Base-by-base conservation (phyloP, 2,329 filamentous ascomycete genomes). In the Calonectria ilicicola region DNA sequence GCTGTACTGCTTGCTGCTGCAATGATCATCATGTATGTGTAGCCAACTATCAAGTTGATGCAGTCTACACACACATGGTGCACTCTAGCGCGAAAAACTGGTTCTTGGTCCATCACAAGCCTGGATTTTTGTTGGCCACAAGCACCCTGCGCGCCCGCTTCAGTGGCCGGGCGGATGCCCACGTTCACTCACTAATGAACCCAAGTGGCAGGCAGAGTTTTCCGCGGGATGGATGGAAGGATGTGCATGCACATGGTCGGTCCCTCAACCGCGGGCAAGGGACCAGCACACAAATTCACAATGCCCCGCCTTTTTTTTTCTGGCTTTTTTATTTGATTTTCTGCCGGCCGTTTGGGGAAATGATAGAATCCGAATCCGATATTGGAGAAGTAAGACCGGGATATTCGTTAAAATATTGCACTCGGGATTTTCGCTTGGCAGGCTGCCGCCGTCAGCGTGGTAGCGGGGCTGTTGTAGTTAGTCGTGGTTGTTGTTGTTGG, bases 331-430 rank as follows among this genome's bases (percentile, higher is more conserved):
- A 35, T 35, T 35, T 35, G 3, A 35, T 53, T 40, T 60, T 19
- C 9, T 35, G n/a, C 32, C 12, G 32, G n/a, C 53, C 21, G 19
- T 19, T 58, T 58, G 53, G 53, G 53, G 53, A 58, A 58, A 58
- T 58, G n/a, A n/a, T n/a, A n/a, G n/a, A n/a, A n/a, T n/a, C n/a
- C n/a, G 53, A 58, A 58, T 58, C 32, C 53, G 32, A 60, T 60
- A 38, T 60, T 60, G 53, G 53, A 60, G 53, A 60, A 23, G 53
- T 35, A 26, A 14, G 32, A 40, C 53, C 32, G 38, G 53, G 53
- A 40, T 60, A 23, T 17, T 40, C 14, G 23, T 40, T 21, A 40
- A 14, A 14, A 19, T 40, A 32, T 17, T 14, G 21, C 29, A 38
- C 23, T n/a, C 21, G 44, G 32, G 26, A 21, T 60, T 38, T 58